These are phyloP conservation scores for Scutellospora calospora DNA, from an alignment of 371 early-diverging fungal genomes.

Conservation along the genomic window DNA sequence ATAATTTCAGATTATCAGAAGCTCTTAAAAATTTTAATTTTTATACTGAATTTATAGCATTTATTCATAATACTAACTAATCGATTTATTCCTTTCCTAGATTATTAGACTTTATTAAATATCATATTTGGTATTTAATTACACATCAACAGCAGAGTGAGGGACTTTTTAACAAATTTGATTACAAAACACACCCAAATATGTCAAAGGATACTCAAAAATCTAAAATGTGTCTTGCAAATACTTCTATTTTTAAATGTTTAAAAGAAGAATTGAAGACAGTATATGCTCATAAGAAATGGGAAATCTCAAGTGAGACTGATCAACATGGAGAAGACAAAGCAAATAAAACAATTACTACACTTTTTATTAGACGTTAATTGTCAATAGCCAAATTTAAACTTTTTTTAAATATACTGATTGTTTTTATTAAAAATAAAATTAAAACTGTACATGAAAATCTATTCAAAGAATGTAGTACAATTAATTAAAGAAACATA, in stretches of 20 bases:
- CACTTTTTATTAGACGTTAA: no score
- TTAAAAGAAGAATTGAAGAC: no score
- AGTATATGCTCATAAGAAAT: no score
- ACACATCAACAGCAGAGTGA: conserved; percentile 7
- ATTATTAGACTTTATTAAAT: conserved; percentile 7
- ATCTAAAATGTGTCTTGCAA: not conserved
- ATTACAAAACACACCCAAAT: conserved; percentile 3
- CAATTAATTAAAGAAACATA: no score
- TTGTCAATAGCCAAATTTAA: no score
- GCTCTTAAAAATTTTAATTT: conserved; percentile 1
- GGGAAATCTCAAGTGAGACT: no score
- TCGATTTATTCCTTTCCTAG: not conserved
- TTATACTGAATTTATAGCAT: not conserved
- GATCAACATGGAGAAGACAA: no score
- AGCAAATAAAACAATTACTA: no score
- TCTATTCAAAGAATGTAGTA: no score
- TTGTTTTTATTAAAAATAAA: no score
- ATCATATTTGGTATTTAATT: conserved; percentile 22
- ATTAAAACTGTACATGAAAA: no score
- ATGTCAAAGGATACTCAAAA: not conserved
- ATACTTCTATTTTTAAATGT: not conserved
- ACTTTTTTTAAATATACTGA: no score
- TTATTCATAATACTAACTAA: not conserved
- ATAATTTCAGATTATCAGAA: conserved; percentile 3
- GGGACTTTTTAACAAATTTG: conserved; percentile 24